These are phyloP conservation scores for Hemileia vastatrix DNA, from an alignment of 1,284 basidiomycete genomes.

Conservation along the genomic window DNA sequence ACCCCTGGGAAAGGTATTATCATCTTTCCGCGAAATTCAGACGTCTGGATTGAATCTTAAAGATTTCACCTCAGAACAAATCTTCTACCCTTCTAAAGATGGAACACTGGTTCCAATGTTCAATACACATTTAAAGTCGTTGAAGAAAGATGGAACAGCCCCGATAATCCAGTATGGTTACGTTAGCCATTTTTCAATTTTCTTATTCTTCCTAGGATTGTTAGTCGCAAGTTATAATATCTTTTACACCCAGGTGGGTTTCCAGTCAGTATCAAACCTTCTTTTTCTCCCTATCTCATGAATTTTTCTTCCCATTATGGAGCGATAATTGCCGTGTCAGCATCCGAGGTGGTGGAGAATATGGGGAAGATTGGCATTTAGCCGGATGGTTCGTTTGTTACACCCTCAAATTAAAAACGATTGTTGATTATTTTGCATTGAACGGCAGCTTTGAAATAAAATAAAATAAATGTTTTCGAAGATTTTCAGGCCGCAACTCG, in stretches of 20 bases:
- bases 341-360: slow-evolving; percentile 61
- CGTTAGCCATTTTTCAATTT: not conserved
- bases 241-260: slow-evolving; percentile 68
- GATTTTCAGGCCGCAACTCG: slow-evolving; percentile 63
- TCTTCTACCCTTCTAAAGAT: slow-evolving; percentile 68
- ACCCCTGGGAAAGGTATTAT: slow-evolving; percentile 52
- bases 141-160: slow-evolving; percentile 63
- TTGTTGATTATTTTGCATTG: no score
- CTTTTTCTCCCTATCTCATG: slow-evolving; percentile 62
- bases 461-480: slow-evolving; percentile 63
- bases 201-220: no score
- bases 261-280: slow-evolving; percentile 59
- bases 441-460: slow-evolving; percentile 4
- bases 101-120: slow-evolving; percentile 78
- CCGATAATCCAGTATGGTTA: slow-evolving; percentile 67
- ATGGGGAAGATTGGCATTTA: slow-evolving; percentile 58
- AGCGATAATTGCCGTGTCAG: slow-evolving; percentile 60
- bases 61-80: slow-evolving; percentile 64
- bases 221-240: no score
- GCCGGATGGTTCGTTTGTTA: slow-evolving; percentile 21
- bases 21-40: slow-evolving; percentile 54
- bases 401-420: slow-evolving; percentile 45
- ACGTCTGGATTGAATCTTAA: slow-evolving; percentile 59
- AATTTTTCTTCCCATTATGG: slow-evolving; percentile 66
- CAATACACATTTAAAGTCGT: slow-evolving; percentile 64